Percentiles rank a stretch among this genome's conserved stretches.
Conservation (phyloP, 75 land plant genomes). For the Isoetes taiwanensis region DNA sequence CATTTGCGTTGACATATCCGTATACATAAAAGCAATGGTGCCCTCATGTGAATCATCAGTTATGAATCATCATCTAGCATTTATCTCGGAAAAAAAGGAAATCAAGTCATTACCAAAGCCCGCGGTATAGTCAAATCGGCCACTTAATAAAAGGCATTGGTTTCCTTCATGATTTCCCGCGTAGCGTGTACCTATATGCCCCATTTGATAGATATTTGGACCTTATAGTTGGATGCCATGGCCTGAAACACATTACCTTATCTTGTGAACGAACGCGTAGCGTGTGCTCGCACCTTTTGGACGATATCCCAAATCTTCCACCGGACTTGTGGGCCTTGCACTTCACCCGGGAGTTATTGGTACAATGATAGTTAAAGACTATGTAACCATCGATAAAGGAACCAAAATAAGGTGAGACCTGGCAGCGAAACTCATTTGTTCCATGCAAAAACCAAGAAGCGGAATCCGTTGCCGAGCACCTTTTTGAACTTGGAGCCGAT, state of each 20-base stretch:
- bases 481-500: constrained; percentile 36
- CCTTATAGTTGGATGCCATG: no score
- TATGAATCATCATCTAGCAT: no score
- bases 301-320: constrained; percentile 87
- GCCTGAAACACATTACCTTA: no score
- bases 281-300: constrained; percentile 58
- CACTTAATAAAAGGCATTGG: constrained; percentile 75
- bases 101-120: constrained; percentile 36
- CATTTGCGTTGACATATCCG: no score
- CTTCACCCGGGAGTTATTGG: no score
- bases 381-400: neutral
- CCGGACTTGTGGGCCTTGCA: constrained; percentile 80
- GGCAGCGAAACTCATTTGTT: constrained; percentile 64
- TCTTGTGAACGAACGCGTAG: constrained; percentile 59
- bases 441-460: constrained; percentile 91
- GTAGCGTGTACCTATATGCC: constrained; percentile 92
- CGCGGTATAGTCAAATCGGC: constrained; percentile 79
- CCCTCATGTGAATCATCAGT: no score
- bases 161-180: constrained; percentile 55
- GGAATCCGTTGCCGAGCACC: constrained; percentile 68
- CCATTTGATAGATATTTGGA: no score
- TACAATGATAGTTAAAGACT: no score
- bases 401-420: neutral
- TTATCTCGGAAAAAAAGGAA: no score
- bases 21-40: constrained; percentile 33